These are phyloP conservation scores for Cyclotella kingstonii DNA, from an alignment of 108 stramenopile species.

Conservation along the genomic window DNA sequence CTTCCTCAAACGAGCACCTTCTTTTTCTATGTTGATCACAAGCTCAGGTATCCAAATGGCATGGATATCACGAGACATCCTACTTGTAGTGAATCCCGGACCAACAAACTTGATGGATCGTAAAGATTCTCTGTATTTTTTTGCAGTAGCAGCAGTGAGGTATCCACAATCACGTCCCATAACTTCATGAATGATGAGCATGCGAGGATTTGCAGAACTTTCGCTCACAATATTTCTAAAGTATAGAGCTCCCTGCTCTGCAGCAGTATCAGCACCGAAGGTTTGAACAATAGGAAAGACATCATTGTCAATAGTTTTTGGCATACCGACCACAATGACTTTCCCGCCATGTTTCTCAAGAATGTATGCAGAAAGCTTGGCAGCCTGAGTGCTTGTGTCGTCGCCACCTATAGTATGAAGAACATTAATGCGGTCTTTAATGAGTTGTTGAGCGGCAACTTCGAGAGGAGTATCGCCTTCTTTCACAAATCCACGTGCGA, in stretches of 20 bases:
- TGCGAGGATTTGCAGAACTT: constrained; percentile 84
- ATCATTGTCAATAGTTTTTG: constrained; percentile 88
- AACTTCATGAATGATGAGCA: constrained; percentile 91
- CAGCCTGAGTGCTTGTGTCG: constrained; percentile 93
- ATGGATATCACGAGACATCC: constrained; percentile 72
- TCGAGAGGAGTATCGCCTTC: constrained; percentile 81
- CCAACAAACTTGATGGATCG: constrained; percentile 44
- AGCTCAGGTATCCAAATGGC: constrained; percentile 92
- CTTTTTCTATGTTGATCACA: constrained; percentile 62
- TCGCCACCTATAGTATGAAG: constrained; percentile 93
- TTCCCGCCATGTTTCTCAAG: constrained; percentile 77
- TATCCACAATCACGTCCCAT: constrained; percentile 92
- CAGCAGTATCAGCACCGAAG: constrained; percentile 90
- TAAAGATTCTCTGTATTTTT: constrained; percentile 66
- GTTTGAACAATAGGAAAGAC: constrained; percentile 88
- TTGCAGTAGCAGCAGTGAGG: constrained; percentile 81
- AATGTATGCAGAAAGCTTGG: constrained; percentile 80
- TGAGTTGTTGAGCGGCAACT: constrained; percentile 78
- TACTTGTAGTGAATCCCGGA: constrained; percentile 43
- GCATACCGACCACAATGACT: constrained; percentile 89
- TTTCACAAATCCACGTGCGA: constrained; percentile 73
- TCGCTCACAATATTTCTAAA: constrained; percentile 85
- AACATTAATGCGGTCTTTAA: constrained; percentile 75
- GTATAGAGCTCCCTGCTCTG: constrained; percentile 80
- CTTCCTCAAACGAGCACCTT: constrained; percentile 76